Evolutionary conservation across 129 eudicot species (phyloP).

Genomic region (Silybum marianum): DNA sequence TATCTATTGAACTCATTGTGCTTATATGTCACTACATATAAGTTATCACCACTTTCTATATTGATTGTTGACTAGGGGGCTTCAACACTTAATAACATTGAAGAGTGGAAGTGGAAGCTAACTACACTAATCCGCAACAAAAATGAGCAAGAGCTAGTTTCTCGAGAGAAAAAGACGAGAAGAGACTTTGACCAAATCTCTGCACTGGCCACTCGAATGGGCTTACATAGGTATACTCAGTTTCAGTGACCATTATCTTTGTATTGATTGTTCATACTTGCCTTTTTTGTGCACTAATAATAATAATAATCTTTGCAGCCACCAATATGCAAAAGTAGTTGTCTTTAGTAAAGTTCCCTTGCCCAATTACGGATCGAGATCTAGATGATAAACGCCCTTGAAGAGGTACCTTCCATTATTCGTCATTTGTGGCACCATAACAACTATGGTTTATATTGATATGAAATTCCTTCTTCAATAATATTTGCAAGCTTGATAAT

Average conservation of each 20-base stretch:
- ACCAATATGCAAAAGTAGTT: slow-evolving; percentile 74
- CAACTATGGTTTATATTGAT: neutral
- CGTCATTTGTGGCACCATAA: neutral
- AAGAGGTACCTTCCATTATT: slow-evolving; percentile 55
- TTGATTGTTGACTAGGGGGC: slow-evolving; percentile 50
- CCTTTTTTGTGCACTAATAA: neutral
- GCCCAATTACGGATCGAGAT: slow-evolving; percentile 92
- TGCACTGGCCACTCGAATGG: slow-evolving; percentile 81
- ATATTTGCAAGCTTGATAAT: neutral
- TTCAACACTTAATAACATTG: slow-evolving; percentile 79
- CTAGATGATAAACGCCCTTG: slow-evolving; percentile 91
- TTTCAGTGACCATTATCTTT: slow-evolving; percentile 3
- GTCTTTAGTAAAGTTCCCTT: slow-evolving; percentile 86
- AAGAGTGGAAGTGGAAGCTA: slow-evolving; percentile 86
- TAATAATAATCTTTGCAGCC: slow-evolving; percentile 57
- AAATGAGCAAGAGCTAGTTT: slow-evolving; percentile 75
- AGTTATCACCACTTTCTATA: neutral
- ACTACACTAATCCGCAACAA: slow-evolving; percentile 66
- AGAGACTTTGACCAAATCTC: slow-evolving; percentile 92
- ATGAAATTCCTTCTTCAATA: neutral
- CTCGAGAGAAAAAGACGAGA: slow-evolving; percentile 85
- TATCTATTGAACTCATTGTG: neutral
- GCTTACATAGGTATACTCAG: slow-evolving; percentile 58
- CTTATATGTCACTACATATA: neutral
- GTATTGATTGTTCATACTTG: slow-evolving; percentile 16